These are phyloP conservation scores for Heteromeles arbutifolia DNA, from an alignment of 306 rosid species.

Conservation along the genomic window DNA sequence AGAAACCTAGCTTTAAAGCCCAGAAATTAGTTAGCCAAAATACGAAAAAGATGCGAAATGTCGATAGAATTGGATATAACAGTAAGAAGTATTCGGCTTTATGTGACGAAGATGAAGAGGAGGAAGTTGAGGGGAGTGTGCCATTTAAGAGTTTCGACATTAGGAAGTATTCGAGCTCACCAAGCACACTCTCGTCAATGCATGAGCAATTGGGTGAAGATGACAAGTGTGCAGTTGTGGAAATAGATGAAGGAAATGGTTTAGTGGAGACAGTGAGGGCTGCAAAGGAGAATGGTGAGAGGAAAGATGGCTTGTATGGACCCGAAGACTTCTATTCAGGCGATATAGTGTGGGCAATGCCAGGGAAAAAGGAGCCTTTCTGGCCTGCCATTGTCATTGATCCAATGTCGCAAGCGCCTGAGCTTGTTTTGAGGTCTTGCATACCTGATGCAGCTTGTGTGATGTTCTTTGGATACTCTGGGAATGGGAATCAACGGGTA, in stretches of 20 bases:
- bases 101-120: constrained; percentile 37
- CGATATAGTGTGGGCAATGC: constrained; percentile 97
- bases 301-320: constrained; percentile 59
- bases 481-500: constrained; percentile 80
- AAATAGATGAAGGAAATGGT: constrained; percentile 37
- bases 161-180: constrained; percentile 41
- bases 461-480: constrained; percentile 92
- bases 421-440: constrained; percentile 83
- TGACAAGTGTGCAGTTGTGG: constrained; percentile 36
- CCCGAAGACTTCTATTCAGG: constrained; percentile 92
- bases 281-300: constrained; percentile 24
- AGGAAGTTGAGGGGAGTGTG: constrained; percentile 17
- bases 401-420: constrained; percentile 92
- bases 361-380: constrained; percentile 88
- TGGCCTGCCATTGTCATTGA: constrained; percentile 99
- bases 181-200: constrained; percentile 34
- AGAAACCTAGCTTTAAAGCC: constrained; percentile 40
- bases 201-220: constrained; percentile 37
- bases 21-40: constrained; percentile 35
- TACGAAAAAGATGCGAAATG: constrained; percentile 30
- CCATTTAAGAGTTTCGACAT: constrained; percentile 33
- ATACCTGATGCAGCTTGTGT: constrained; percentile 91
- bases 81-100: constrained; percentile 42
- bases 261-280: constrained; percentile 21
- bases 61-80: constrained; percentile 36